A percentile compares a stretch with the other conserved stretches of the same genome.
phyloP scores from a whole-genome alignment of 2,329 filamentous ascomycete species.

The Amphichorda felina region DNA sequence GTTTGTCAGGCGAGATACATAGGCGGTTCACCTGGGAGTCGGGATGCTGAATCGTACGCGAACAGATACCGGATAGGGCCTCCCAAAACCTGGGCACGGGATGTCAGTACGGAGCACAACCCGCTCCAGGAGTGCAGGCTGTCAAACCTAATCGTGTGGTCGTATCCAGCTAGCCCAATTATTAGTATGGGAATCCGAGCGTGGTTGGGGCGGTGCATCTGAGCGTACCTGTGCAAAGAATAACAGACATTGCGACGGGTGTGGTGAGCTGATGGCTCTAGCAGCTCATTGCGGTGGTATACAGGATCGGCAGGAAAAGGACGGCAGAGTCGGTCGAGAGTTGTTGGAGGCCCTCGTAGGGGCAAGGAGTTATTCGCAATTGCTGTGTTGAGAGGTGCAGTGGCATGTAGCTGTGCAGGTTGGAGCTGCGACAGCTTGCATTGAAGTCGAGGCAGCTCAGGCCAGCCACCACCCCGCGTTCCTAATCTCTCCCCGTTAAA shows the following conservation, averaged over 20 bases:
- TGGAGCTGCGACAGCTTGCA: too few relatives aligned
- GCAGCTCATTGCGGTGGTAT: too few relatives aligned
- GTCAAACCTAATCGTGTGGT: slow-evolving; percentile 48
- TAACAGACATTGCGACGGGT: slow-evolving; percentile 30
- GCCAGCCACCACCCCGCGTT: too few relatives aligned
- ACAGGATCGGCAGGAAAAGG: too few relatives aligned
- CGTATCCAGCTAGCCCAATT: slow-evolving; percentile 38
- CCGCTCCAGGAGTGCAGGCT: slow-evolving; percentile 1
- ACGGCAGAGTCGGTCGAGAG: too few relatives aligned
- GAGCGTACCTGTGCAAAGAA: slow-evolving; percentile 48
- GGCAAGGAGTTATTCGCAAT: too few relatives aligned
- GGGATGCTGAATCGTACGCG: slow-evolving; percentile 92
- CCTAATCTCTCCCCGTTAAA: too few relatives aligned
- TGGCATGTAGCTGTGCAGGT: too few relatives aligned
- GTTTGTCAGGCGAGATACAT: slow-evolving; percentile 96
- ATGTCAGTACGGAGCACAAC: slow-evolving; percentile 1
- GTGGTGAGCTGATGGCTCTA: too few relatives aligned
- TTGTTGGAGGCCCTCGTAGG: too few relatives aligned
- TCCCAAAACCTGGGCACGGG: slow-evolving; percentile 73
- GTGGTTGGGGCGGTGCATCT: background rate
- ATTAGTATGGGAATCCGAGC: background rate
- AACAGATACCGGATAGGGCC: slow-evolving; percentile 93
- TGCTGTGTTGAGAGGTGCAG: too few relatives aligned
- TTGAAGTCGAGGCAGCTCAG: too few relatives aligned
- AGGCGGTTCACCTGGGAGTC: slow-evolving; percentile 98